Evolutionary conservation across 73 alveolate genomes (phyloP).

Genomic region (Paraurostyla sp.): DNA sequence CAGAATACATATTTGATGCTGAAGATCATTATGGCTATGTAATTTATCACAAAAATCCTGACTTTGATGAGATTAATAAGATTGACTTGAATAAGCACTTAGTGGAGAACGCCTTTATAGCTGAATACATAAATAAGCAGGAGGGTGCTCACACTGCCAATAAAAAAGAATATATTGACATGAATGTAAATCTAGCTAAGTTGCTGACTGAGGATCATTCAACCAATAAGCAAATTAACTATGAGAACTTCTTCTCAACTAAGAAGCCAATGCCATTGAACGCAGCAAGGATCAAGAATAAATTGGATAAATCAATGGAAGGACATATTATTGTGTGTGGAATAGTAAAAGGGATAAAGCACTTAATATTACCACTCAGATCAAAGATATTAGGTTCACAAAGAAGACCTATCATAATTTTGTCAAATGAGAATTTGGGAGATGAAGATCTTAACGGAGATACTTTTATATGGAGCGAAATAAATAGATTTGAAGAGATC

Average conservation of each 20-base stretch:
- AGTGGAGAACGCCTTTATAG: slow-evolving; percentile 63
- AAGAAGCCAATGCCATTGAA: slow-evolving; percentile 71
- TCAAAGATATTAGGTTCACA: slow-evolving; percentile 86
- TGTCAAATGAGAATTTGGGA: slow-evolving; percentile 91
- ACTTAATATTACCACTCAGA: slow-evolving; percentile 94
- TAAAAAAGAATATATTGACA: slow-evolving; percentile 32
- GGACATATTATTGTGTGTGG: slow-evolving; percentile 97
- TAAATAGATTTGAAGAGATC: slow-evolving; percentile 93
- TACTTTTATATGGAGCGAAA: slow-evolving; percentile 89
- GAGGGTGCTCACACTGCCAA: slow-evolving; percentile 42
- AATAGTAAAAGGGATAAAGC: slow-evolving; percentile 89
- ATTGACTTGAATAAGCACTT: slow-evolving; percentile 51
- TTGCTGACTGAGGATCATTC: slow-evolving; percentile 32
- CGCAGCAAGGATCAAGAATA: slow-evolving; percentile 60
- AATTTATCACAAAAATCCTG: slow-evolving; percentile 90
- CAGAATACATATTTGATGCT: slow-evolving; percentile 92
- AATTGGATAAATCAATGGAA: slow-evolving; percentile 84
- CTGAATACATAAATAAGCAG: slow-evolving; percentile 54
- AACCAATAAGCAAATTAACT: slow-evolving; percentile 20
- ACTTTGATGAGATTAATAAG: slow-evolving; percentile 84
- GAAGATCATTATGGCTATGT: slow-evolving; percentile 94
- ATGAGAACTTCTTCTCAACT: slow-evolving; percentile 67
- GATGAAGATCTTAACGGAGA: slow-evolving; percentile 79
- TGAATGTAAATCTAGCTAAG: slow-evolving; percentile 28
- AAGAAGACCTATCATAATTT: slow-evolving; percentile 89